These are phyloP conservation scores for Epichloe elymi DNA, from an alignment of 2,329 filamentous ascomycete species.

Conservation along the genomic window DNA sequence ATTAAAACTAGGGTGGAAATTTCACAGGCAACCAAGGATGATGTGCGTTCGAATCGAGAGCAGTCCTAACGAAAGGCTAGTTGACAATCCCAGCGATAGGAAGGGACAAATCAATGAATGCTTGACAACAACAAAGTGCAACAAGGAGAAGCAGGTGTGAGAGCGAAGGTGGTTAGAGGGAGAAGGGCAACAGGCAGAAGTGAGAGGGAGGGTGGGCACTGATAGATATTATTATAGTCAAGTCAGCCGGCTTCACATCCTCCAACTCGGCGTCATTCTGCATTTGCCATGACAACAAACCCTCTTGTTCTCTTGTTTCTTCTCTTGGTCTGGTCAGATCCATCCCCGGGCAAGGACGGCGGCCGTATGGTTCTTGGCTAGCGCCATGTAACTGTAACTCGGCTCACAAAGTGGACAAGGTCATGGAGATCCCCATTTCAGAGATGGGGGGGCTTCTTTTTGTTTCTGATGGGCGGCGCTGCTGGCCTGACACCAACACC, in stretches of 20 bases:
- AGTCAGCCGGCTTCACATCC: constrained; percentile 1
- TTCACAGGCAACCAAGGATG: neutral
- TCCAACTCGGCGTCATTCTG: neutral
- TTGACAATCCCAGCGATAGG: constrained; percentile 14
- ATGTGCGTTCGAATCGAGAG: neutral
- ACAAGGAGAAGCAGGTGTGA: constrained; percentile 5
- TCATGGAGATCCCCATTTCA: constrained; percentile 4
- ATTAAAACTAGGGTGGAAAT: neutral
- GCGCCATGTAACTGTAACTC: neutral
- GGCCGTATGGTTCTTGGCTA: neutral
- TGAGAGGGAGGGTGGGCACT: constrained; percentile 3
- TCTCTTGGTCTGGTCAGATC: neutral
- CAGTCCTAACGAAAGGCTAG: constrained; percentile 4
- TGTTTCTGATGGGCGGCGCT: too few species aligned
- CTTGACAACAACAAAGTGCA: constrained; percentile 1
- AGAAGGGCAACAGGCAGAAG: neutral
- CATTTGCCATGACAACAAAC: neutral
- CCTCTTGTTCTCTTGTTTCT: too few species aligned
- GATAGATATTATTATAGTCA: constrained; percentile 5
- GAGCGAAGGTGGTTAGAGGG: constrained; percentile 1
- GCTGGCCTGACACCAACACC: neutral
- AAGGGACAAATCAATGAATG: constrained; percentile 20
- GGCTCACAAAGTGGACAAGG: neutral
- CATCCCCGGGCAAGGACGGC: neutral
- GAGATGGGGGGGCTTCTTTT: neutral